Conservation (phyloP, 2,329 filamentous ascomycete genomes). For the Penicillium polonicum region DNA sequence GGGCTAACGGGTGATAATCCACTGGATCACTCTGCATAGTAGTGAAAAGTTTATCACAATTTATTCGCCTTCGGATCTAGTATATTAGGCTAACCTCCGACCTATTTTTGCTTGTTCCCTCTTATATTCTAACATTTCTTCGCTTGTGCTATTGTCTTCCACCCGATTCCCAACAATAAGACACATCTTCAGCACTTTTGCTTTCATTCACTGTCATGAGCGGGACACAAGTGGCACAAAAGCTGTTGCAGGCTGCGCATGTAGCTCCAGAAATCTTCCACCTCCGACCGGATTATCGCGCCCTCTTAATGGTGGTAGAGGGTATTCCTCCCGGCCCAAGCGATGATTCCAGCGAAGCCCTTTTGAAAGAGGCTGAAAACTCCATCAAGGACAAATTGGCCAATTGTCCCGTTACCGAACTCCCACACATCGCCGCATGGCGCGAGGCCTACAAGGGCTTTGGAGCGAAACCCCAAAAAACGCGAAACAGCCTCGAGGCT, state of each 20-base stretch:
- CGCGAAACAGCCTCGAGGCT: constrained; percentile 40
- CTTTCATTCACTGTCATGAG: not conserved
- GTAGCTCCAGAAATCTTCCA: constrained; percentile 31
- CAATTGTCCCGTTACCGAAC: constrained; percentile 27
- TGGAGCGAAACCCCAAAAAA: constrained; percentile 41
- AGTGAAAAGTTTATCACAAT: not conserved
- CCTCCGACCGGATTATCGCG: constrained; percentile 41
- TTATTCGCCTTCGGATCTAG: not conserved
- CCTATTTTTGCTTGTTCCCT: not conserved
- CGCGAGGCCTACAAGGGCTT: constrained; percentile 41
- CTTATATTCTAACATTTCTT: not conserved
- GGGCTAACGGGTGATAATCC: not conserved
- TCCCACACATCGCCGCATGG: constrained; percentile 42
- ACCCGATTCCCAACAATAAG: not conserved
- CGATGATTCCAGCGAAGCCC: constrained; percentile 30
- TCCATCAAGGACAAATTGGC: constrained; percentile 3
- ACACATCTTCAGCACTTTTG: not conserved
- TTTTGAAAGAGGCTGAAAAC: constrained; percentile 26
- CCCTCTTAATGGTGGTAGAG: constrained; percentile 36
- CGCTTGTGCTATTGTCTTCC: not conserved
- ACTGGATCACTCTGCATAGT: not conserved
- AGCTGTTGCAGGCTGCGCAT: constrained; percentile 10
- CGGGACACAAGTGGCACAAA: not conserved
- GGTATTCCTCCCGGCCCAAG: constrained; percentile 34
- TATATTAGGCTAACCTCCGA: not conserved